These are phyloP conservation scores for Saccharomyces hybrid DNA, from an alignment of 1,139 yeast genomes.

Conservation along the genomic window DNA sequence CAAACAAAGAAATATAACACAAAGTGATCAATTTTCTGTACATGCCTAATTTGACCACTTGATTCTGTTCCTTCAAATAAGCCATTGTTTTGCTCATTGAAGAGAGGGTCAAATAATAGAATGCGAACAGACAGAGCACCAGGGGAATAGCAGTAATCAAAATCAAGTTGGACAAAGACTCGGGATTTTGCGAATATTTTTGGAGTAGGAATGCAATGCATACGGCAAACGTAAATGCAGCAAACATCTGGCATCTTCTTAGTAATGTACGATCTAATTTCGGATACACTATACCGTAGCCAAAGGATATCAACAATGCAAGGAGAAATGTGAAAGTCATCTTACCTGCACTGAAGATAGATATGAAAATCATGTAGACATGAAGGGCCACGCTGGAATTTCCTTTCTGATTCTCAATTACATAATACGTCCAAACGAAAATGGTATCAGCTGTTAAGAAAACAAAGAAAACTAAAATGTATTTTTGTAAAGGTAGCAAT, in stretches of 20 bases:
- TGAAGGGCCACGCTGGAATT: constrained; percentile 48
- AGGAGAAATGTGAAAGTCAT: constrained; percentile 80
- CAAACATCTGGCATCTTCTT: constrained; percentile 69
- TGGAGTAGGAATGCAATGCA: constrained; percentile 60
- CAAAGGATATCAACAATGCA: constrained; percentile 72
- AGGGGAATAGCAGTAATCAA: constrained; percentile 55
- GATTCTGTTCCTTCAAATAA: constrained; percentile 70
- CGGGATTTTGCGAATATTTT: constrained; percentile 50
- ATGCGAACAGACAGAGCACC: constrained; percentile 56
- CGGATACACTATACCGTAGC: constrained; percentile 85
- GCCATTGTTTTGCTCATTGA: constrained; percentile 67
- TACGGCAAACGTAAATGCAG: constrained; percentile 61
- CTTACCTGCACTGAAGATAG: constrained; percentile 69
- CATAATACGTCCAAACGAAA: constrained; percentile 84
- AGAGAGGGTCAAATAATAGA: constrained; percentile 64
- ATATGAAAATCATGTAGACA: constrained; percentile 65
- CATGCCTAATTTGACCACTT: constrained; percentile 76
- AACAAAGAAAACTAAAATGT: constrained; percentile 72
- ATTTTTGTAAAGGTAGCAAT: constrained; percentile 77
- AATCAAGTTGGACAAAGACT: constrained; percentile 32
- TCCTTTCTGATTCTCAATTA: constrained; percentile 58
- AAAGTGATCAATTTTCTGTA: constrained; percentile 69
- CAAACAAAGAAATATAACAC: constrained; percentile 54
- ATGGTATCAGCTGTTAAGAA: constrained; percentile 77
- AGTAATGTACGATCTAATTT: constrained; percentile 65